Evolutionary conservation across 495 filamentous ascomycete species (phyloP), one percentile per base, ranked within the genome.

Genomic region (Apiosordaria backusii): DNA sequence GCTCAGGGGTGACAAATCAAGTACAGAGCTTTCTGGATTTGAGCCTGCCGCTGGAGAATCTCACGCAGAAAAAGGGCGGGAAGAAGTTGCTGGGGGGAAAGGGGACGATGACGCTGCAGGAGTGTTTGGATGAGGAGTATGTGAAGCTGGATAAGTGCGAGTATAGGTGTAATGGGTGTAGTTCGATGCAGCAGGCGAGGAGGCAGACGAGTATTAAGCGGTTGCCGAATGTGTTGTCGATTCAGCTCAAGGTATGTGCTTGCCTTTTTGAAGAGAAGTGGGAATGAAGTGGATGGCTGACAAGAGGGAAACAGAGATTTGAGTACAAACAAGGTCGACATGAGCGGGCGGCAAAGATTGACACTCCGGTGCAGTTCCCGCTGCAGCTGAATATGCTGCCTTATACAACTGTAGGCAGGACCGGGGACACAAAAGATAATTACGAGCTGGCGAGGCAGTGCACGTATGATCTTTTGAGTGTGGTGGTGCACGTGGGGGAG

Each of bases 1-100:
- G 93, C 75, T 79, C 84, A 65, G 91, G 91, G 71, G 83, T 88
- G 53, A 95, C 90, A 1, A 87, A 88, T 60, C 87, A 92, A 18
- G 82, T 89, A 63, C 91, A 97, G 69, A 91, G 91, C 15, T 91
- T 97, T 74, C 87, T 95, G 63, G 92, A 97, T 70, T 83, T 97
- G 15, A 91, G 88, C 71, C 83, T 97, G 27, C 91, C 92, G 58
- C 82, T 97, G 6, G 88, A 92, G 61, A 86, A 82, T 63, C 72
- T 85, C 4, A 72, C 79, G 1, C 85, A 85, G 57, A 81, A 80
- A 68, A 83, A 75, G 68, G 71, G 73, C 59, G 84, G 84, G 72
- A 83, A 83, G 68, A 65, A 45, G 4, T 3, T 27, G 22, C 19
- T 50, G 67, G 67, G 22, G 35, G 61, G 16, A 76, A 81, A 61